These are phyloP conservation scores for Teunomyces panamensis DNA, from an alignment of 805 yeast species.

Conservation along the genomic window DNA sequence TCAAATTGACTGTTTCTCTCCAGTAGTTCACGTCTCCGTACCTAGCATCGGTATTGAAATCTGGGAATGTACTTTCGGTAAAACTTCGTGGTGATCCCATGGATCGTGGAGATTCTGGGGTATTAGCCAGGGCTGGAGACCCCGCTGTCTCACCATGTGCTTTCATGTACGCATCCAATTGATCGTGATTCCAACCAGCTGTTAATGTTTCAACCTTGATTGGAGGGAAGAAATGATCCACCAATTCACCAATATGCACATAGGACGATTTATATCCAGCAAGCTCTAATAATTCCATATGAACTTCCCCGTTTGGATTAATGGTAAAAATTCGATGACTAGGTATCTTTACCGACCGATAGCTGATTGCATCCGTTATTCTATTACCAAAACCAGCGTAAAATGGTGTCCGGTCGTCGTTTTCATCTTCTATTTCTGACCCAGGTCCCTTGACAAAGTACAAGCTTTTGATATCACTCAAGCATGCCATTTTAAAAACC, in stretches of 20 bases:
- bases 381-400: slow-evolving; percentile 97
- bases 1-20: slow-evolving; percentile 77
- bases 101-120: neutral
- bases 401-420: slow-evolving; percentile 69
- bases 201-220: slow-evolving; percentile 30
- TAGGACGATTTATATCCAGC: slow-evolving; percentile 91
- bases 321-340: slow-evolving; percentile 93
- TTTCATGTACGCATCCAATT: slow-evolving; percentile 32
- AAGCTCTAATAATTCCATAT: slow-evolving; percentile 90
- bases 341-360: slow-evolving; percentile 90
- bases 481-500: slow-evolving; percentile 97
- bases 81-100: slow-evolving; percentile 14
- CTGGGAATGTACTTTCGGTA: slow-evolving; percentile 16
- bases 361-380: slow-evolving; percentile 94
- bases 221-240: slow-evolving; percentile 97
- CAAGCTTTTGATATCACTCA: slow-evolving; percentile 76
- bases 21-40: slow-evolving; percentile 89
- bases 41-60: slow-evolving; percentile 49
- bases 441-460: slow-evolving; percentile 37
- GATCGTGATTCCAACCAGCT: slow-evolving; percentile 34
- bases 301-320: slow-evolving; percentile 95
- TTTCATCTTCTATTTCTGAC: slow-evolving; percentile 9
- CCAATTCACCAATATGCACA: slow-evolving; percentile 85
- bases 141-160: slow-evolving; percentile 12
- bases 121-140: neutral